Percentiles rank a stretch among this genome's conserved stretches.
These are phyloP conservation scores for Mytilinidion resinicola DNA, from an alignment of 495 filamentous ascomycete genomes.

Conservation along the genomic window DNA sequence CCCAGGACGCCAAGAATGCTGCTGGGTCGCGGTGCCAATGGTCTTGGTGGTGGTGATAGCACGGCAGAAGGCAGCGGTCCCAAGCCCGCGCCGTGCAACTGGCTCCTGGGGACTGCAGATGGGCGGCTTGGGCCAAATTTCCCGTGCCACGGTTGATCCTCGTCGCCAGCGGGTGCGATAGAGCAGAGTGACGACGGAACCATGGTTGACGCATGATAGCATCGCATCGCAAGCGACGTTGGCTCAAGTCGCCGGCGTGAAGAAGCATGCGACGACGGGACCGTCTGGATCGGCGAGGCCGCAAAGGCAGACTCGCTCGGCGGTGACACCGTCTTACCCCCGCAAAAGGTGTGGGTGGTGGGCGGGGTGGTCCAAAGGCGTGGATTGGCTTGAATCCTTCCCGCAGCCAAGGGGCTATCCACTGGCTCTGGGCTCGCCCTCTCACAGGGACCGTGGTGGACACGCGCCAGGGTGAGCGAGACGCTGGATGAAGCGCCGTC, in stretches of 20 bases:
- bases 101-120: not conserved
- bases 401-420: not conserved
- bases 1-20: constrained; percentile 4
- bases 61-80: not conserved
- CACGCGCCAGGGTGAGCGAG: too few species aligned
- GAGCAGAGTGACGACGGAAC: too few species aligned
- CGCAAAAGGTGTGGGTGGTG: constrained; percentile 1
- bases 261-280: not conserved
- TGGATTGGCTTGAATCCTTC: constrained; percentile 5
- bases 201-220: too few species aligned
- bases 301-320: not conserved
- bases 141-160: not conserved
- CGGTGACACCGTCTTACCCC: not conserved
- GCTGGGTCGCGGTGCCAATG: not conserved
- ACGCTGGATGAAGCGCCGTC: too few species aligned
- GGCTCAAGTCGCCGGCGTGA: not conserved
- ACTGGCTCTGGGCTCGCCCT: too few species aligned
- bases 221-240: not conserved
- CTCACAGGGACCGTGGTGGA: too few species aligned
- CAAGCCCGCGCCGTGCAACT: not conserved
- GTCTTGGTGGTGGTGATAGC: not conserved
- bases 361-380: not conserved
- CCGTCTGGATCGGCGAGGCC: constrained; percentile 1
- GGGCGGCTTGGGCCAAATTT: not conserved
- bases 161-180: too few species aligned